Evolutionary conservation across 371 early-diverging fungal species (phyloP), one percentile per base, ranked within the genome.

Genomic region (Thermomucor indicae-seudaticae): DNA sequence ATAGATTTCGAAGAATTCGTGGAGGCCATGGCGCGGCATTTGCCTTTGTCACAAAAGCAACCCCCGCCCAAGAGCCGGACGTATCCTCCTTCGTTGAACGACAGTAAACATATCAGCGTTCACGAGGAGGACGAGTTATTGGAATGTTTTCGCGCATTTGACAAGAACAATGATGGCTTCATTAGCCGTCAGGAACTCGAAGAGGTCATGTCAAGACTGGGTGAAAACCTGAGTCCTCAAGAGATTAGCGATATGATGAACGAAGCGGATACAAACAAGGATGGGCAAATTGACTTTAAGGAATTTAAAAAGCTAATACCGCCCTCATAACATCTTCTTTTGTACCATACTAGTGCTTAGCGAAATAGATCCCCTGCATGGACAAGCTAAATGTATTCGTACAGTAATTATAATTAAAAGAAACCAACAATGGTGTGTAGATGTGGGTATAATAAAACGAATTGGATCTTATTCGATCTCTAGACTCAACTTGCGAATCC

Each of bases 231-330:
- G 40, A 82, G 78, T 6, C 80, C 80, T 20, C 81, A 85, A 43
- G 89, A 89, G 43, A 52, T 90, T 23, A 79, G 77, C 47, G 87
- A 88, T 49, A 88, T 90, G 89, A 87, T 90, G 52, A 75, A 80
- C 25, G 88, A 89, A 55, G 88, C 84, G 3, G 89, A 87, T 59
- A 58, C 72, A 19, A 83, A 88, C 56, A 77, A 81, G 2, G 84
- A 85, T 59, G 86, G 86, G 7, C 78, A 70, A 45, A 62, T 77
- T 43, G 65, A 67, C 49, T 67, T 71, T 49, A 63, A 58, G 30
- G 79, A 78, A 43, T 78, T 86, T 59, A 58, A 53, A 25, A 50
- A 50, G 30, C 29, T 50, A 8, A 40, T 39, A 19, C 50, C 50
- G 24, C 50, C 50, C 12, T 34, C 47, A 25, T 16, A 16, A 16